Base-by-base conservation (phyloP, 208 protist genomes). In the Leptomonas seymouri region DNA sequence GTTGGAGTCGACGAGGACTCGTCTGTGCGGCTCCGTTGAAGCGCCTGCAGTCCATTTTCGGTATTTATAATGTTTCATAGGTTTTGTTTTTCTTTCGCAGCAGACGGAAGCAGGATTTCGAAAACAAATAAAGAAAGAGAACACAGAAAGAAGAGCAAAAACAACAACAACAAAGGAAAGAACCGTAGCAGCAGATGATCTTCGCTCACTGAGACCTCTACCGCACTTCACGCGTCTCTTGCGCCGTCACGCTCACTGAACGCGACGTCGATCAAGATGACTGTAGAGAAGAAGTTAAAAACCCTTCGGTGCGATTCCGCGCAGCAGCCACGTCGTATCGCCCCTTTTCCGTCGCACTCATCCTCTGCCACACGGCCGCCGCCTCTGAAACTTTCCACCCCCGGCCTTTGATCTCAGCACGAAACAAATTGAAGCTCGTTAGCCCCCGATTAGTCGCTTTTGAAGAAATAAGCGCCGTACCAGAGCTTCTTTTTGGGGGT, bases 281-380 rank as follows among this genome's bases (percentile, higher is more conserved):
- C 34, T 6, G 28, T 1, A 25, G 50, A 1, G 12, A 7, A n/a
- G 23, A 21, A 27, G 56, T n/a, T 9, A 3, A 20, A 16, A 73
- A 14, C 12, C 27, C 48, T 25, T 42, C 51, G 7, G 79, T 87
- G 70, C 85, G 85, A 21, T 49, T 45, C 3, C 15, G 14, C 36
- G 89, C 89, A 1, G 86, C 89, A 45, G 75, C 80, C 15, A 62
- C 53, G 56, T 91, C 89, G 62, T 85, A 94, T 3, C 79, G 74
- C 1, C 74, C 60, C 80, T 91, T 91, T 34, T 86, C 85, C 18
- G 25, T 70, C 8, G 62, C 34, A 11, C 65, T 80, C 77, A 93
- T 86, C 15, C 27, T 8, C 44, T 72, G 61, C 85, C 88, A 93
- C 36, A 72, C 69, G 12, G 55, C 55, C 46, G 54, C 34, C n/a